Evolutionary conservation across 306 rosid genomes (phyloP), one percentile per base, ranked within the genome.

Genomic region (Astragalus membranaceus): DNA sequence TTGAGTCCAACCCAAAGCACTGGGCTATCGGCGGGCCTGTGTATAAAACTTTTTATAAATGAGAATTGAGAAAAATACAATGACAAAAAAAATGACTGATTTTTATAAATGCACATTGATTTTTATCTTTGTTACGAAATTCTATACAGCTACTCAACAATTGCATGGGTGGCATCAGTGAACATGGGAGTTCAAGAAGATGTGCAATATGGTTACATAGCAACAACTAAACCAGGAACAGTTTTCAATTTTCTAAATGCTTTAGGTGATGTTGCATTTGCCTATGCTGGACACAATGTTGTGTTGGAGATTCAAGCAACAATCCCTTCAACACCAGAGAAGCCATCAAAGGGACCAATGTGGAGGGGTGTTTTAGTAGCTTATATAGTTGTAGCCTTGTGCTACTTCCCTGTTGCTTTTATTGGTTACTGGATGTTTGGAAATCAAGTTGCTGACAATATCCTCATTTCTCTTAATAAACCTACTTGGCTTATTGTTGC

Each of bases 281-380:
- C 92, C 14, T 89, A 83, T 7, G 88, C 96, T 0, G 91, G 92
- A 15, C 93, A 87, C 73, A 89, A 87, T 11, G 92, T 89, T 65
- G 96, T 85, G 5, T 49, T 89, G 60, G 96, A 89, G 83, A 89
- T 89, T 50, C 96, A 89, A 64, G 93, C 91, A 69, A 87, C 92
- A 3, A 79, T 87, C 29, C 96, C 92, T 44, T 87, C 96, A 4
- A 62, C 86, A 3, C 87, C 91, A 0, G 89, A 80, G 63, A 87
- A 74, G 55, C 93, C 89, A 7, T 89, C 96, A 0, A 89, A 89
- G 69, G 69, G 79, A 5, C 85, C 89, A 5, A 89, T 89, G 93
- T 87, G 96, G 93, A 73, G 43, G 39, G 96, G 91, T 23, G 87
- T 83, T 3, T 0, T 89, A 10, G 3, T 76, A 0, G 91, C 86